Percentiles rank a stretch among this genome's conserved stretches.
These are phyloP conservation scores for Gamarada debralockiae DNA, from an alignment of 495 filamentous ascomycete genomes.

Conservation along the genomic window DNA sequence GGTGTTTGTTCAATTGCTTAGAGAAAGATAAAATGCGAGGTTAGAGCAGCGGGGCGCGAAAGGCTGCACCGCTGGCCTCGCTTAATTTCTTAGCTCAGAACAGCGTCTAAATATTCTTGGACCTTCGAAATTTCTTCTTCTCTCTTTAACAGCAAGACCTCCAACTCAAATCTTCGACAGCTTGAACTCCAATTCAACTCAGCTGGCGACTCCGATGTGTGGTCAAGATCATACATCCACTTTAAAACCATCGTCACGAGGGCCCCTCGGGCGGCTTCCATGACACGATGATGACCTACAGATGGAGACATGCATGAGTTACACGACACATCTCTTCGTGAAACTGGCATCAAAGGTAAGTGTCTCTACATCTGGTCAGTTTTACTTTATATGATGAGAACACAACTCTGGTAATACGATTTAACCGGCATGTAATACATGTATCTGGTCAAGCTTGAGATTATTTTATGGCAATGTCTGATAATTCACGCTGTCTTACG, in stretches of 20 bases:
- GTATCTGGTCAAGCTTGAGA: slow-evolving; percentile 66
- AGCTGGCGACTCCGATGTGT: slow-evolving; percentile 83
- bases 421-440: slow-evolving; percentile 36
- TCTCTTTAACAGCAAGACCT: slow-evolving; percentile 67
- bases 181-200: slow-evolving; percentile 53
- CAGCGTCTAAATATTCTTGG: slow-evolving; percentile 4
- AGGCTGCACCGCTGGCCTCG: neutral
- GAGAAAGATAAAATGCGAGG: too few relatives aligned
- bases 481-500: slow-evolving; percentile 22
- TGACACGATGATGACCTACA: slow-evolving; percentile 98
- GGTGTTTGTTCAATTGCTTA: slow-evolving; percentile 2
- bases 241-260: slow-evolving; percentile 99
- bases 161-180: slow-evolving; percentile 93
- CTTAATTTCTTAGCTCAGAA: neutral
- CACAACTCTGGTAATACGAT: slow-evolving; percentile 80
- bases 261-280: slow-evolving; percentile 78
- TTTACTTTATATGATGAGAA: slow-evolving; percentile 48
- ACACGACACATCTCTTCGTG: neutral
- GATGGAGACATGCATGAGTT: slow-evolving; percentile 61
- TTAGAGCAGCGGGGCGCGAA: slow-evolving; percentile 13
- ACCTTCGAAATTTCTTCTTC: slow-evolving; percentile 16
- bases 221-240: slow-evolving; percentile 53
- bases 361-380: neutral
- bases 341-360: neutral
- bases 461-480: slow-evolving; percentile 67